These are phyloP conservation scores for Haematococcus lacustris DNA, from an alignment of 139 green algal species.

Conservation along the genomic window DNA sequence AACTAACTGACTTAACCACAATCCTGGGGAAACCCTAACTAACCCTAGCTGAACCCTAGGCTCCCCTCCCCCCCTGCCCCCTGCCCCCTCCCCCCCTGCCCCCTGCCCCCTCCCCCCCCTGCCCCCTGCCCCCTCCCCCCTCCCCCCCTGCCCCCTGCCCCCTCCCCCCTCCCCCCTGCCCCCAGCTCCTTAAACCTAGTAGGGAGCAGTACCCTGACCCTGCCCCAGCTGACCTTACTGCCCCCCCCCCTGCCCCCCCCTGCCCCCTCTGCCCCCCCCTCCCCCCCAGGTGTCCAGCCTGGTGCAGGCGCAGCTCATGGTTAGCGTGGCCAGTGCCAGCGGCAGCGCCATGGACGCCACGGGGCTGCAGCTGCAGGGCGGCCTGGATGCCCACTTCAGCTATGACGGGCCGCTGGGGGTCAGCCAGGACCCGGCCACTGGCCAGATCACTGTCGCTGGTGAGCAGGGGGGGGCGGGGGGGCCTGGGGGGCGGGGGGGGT, in stretches of 20 bases:
- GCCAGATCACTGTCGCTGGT: slow-evolving; percentile 6
- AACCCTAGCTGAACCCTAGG: too few relatives aligned
- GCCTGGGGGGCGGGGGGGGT: too few relatives aligned
- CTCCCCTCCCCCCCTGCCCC: too few relatives aligned
- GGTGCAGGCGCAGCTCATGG: slow-evolving; percentile 38
- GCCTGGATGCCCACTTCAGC: slow-evolving; percentile 60
- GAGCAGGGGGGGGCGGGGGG: too few relatives aligned
- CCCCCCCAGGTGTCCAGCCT: slow-evolving; percentile 13
- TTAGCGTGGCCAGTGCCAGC: slow-evolving; percentile 13
- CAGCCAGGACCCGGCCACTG: neutral
- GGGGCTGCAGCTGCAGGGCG: slow-evolving; percentile 36
- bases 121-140: neutral
- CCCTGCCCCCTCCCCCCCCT: too few relatives aligned
- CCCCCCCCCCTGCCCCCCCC: neutral
- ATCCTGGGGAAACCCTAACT: neutral
- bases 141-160: neutral
- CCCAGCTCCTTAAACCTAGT: neutral
- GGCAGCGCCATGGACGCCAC: slow-evolving; percentile 41
- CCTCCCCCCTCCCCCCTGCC: neutral
- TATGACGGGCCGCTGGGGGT: slow-evolving; percentile 65
- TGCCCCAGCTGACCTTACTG: slow-evolving; percentile 11
- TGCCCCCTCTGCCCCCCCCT: too few relatives aligned
- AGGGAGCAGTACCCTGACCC: slow-evolving; percentile 5
- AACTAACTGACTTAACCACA: neutral
- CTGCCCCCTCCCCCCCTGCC: too few relatives aligned